These are phyloP conservation scores for Russula dissimulans DNA, from an alignment of 768 basidiomycete species.

Conservation along the genomic window DNA sequence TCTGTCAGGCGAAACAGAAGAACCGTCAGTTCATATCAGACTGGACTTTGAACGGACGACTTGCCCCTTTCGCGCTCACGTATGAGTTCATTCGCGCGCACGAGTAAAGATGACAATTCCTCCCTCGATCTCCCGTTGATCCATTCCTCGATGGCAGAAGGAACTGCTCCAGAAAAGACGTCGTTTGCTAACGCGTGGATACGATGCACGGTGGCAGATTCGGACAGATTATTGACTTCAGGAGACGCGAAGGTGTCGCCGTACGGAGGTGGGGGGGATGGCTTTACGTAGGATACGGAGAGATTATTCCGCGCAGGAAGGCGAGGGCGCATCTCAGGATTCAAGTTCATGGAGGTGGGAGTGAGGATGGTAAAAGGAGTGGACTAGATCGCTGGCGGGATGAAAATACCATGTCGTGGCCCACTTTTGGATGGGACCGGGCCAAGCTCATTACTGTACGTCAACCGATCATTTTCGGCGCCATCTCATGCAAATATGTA, in stretches of 20 bases:
- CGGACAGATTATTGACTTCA: background rate
- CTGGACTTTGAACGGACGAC: constrained; percentile 20
- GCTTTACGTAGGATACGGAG: background rate
- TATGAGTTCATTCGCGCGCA: constrained; percentile 67
- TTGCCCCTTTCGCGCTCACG: constrained; percentile 68
- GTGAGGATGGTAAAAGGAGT: background rate
- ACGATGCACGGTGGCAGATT: constrained; percentile 28
- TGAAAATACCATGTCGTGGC: background rate
- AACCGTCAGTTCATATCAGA: background rate
- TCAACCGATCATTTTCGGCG: too few species aligned
- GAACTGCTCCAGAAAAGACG: constrained; percentile 16
- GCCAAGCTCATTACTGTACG: background rate
- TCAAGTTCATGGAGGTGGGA: background rate
- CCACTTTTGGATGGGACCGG: background rate
- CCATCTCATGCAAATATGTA: background rate
- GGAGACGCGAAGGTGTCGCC: background rate
- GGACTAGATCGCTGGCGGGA: too few species aligned
- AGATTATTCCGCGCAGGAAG: background rate
- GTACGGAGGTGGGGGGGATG: constrained; percentile 10
- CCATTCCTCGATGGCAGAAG: constrained; percentile 36
- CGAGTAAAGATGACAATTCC: constrained; percentile 59
- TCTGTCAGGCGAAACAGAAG: constrained; percentile 32
- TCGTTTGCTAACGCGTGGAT: constrained; percentile 21
- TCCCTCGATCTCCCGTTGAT: constrained; percentile 59
- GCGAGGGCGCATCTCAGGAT: background rate